Evolutionary conservation across 208 protist genomes (phyloP).

Genomic region (Leishmania turanica): DNA sequence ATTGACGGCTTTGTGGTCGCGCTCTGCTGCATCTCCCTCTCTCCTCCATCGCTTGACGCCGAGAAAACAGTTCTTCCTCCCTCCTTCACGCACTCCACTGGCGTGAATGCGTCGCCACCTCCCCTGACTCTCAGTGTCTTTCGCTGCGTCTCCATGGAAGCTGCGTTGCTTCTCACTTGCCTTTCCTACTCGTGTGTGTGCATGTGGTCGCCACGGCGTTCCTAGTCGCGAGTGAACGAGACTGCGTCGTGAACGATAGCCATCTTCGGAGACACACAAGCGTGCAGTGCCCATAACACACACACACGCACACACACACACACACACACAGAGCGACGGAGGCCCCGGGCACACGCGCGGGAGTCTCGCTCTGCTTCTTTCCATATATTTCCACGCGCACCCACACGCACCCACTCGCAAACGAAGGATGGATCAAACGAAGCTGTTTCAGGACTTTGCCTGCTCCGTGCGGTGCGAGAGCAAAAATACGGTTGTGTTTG

Average conservation of each 20-base stretch:
- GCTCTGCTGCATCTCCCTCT: background rate
- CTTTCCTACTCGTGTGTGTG: background rate
- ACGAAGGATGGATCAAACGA: slow-evolving; percentile 37
- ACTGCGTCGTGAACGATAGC: background rate
- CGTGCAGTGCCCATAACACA: background rate
- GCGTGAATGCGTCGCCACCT: background rate
- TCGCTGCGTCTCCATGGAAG: background rate
- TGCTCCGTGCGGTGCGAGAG: slow-evolving; percentile 61
- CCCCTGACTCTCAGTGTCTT: background rate
- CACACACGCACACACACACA: background rate
- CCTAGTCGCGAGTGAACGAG: background rate
- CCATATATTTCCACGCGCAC: background rate
- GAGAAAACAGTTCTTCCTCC: background rate
- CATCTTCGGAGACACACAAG: background rate
- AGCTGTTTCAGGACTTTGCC: slow-evolving; percentile 57
- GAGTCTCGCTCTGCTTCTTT: background rate
- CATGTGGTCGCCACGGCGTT: background rate
- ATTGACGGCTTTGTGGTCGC: background rate
- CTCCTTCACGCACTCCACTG: background rate
- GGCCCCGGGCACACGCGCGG: background rate
- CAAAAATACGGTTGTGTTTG: slow-evolving; percentile 56
- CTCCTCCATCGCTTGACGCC: background rate
- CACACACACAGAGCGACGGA: background rate
- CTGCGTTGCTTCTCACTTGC: background rate
- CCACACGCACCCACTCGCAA: background rate